Evolutionary conservation across 768 basidiomycete species (phyloP).

Genomic region (Brasilioporus rufonigricans): DNA sequence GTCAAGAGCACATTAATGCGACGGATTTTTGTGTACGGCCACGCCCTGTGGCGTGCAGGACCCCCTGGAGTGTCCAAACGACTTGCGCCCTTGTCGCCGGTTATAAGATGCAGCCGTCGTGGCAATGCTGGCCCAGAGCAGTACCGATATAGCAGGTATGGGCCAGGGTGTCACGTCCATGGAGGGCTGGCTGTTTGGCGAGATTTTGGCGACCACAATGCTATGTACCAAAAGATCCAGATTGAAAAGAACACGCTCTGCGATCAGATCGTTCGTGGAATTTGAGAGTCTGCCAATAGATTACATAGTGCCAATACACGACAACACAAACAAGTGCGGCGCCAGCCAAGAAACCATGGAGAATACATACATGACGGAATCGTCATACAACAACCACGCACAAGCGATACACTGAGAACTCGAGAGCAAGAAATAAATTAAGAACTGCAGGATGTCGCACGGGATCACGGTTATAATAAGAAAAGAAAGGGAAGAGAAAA

Average conservation of each 20-base stretch:
- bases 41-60: too few species aligned
- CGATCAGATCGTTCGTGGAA: constrained; percentile 3
- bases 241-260: not conserved
- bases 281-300: constrained; percentile 18
- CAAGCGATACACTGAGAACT: constrained; percentile 21
- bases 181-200: too few species aligned
- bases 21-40: too few species aligned
- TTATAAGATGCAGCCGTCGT: too few species aligned
- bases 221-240: too few species aligned
- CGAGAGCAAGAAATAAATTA: constrained; percentile 31
- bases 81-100: too few species aligned
- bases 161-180: too few species aligned
- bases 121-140: too few species aligned
- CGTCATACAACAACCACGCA: constrained; percentile 20
- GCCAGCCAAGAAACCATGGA: constrained; percentile 21
- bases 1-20: too few species aligned
- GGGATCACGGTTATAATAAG: constrained; percentile 6
- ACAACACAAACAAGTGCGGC: constrained; percentile 7
- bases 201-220: too few species aligned
- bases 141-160: too few species aligned
- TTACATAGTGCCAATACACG: constrained; percentile 29
- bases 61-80: too few species aligned
- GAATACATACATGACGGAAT: constrained; percentile 18
- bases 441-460: constrained; percentile 15
- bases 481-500: not conserved